Conservation (phyloP, 805 yeast genomes). For the Kodamaea laetipori region DNA sequence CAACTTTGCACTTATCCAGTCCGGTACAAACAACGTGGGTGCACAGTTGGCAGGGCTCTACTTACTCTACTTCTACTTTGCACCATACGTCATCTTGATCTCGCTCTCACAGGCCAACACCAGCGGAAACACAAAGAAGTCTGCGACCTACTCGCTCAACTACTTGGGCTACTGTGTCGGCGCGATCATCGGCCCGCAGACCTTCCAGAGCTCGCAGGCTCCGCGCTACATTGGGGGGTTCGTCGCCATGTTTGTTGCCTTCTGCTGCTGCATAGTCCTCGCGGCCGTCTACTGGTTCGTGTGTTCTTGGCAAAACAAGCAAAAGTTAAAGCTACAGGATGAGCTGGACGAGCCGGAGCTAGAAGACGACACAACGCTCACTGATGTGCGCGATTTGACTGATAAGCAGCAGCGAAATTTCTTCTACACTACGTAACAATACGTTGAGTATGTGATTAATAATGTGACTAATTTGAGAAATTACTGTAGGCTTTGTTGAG, state of each 20-base stretch:
- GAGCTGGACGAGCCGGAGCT: constrained; percentile 10
- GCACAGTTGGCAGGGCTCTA: constrained; percentile 28
- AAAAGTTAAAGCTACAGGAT: constrained; percentile 19
- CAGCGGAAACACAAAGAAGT: constrained; percentile 33
- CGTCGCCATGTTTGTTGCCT: constrained; percentile 22
- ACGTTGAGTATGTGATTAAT: neutral
- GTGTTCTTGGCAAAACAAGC: constrained; percentile 18
- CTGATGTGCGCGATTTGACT: constrained; percentile 20
- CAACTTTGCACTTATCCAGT: constrained; percentile 4
- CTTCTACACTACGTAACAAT: constrained; percentile 20
- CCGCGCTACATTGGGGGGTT: constrained; percentile 23
- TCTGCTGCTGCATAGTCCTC: constrained; percentile 20
- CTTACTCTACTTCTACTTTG: constrained; percentile 36
- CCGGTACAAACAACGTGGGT: constrained; percentile 18
- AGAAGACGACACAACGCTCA: constrained; percentile 8
- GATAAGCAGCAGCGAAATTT: constrained; percentile 24
- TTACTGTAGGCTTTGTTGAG: too few species aligned
- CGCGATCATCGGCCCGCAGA: constrained; percentile 26
- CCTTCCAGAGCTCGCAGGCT: constrained; percentile 16
- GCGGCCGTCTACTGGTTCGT: constrained; percentile 19
- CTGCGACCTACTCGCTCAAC: constrained; percentile 36
- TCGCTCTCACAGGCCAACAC: constrained; percentile 32
- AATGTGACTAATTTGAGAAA: too few species aligned
- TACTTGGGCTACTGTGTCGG: constrained; percentile 35
- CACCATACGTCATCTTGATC: constrained; percentile 31